Base-by-base conservation (phyloP, 2,329 filamentous ascomycete species). In the Teratosphaeria nubilosa region DNA sequence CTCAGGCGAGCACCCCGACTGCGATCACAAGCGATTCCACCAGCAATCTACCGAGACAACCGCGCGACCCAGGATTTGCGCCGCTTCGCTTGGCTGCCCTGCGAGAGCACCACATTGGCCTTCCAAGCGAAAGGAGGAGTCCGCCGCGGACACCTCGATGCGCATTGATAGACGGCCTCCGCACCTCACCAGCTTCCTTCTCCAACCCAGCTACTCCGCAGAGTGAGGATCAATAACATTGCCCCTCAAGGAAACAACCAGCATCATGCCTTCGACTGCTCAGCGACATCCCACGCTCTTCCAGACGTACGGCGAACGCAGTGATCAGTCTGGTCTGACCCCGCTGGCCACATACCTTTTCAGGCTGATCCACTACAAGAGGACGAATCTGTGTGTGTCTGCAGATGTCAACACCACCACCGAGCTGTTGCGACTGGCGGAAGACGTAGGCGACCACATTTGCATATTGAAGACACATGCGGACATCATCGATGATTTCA, bases 401-500 rank as follows among this genome's bases (percentile, higher is more conserved):
- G 80, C 82, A 58, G 80, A 82, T 62, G 79, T 85, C 60, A 78
- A 77, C 54, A 82, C 77, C 53, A 81, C 81, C 11, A 75, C 77
- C 55, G 75, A 81, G 63, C 76, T 85, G 20, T 69, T 85, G 20
- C 73, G 75, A 51, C 72, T 85, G 10, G 82, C 82, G 31, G 78
- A 82, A 61, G 77, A 83, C 37, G 75, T 84, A 16, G 82, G 83
- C 59, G 81, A 84, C 63, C 77, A 80, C 60, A 84, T 85, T 58
- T 82, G 80, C 63, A 70, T 85, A 30, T 74, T 85, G 57, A 82
- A 84, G 70, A 81, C 83, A 4, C 81, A 84, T 66, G 82, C 80
- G 57, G 82, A 85, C 70, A 82, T 82, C 56, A 79, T 85, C 64
- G 77, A 79, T 61, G 82, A 85, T 69, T 85, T 82, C 76, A 78